These are phyloP conservation scores for Suillus brevipes DNA, from an alignment of 768 basidiomycete genomes.

Conservation along the genomic window DNA sequence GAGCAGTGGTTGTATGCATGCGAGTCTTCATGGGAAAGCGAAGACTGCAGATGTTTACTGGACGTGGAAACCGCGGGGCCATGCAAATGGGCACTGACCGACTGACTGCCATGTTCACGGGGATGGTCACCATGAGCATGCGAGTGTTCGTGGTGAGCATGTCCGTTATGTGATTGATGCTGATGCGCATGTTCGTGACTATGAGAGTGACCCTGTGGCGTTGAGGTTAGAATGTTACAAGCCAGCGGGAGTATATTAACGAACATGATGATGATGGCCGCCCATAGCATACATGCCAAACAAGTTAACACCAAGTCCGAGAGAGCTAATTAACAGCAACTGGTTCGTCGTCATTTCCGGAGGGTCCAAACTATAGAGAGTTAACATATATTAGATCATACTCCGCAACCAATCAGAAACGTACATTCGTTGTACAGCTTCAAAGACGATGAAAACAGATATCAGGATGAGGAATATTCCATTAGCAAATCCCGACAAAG, in stretches of 20 bases:
- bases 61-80: constrained; percentile 16
- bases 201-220: constrained; percentile 12
- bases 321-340: constrained; percentile 80
- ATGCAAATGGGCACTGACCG: constrained; percentile 26
- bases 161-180: constrained; percentile 21
- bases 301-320: constrained; percentile 91
- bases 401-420: constrained; percentile 18
- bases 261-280: constrained; percentile 82
- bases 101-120: constrained; percentile 26
- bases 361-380: constrained; percentile 68
- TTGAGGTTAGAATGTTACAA: constrained; percentile 12
- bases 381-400: not conserved
- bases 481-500: constrained; percentile 96
- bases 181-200: constrained; percentile 22
- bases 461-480: constrained; percentile 93
- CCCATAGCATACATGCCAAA: constrained; percentile 99
- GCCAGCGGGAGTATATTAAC: constrained; percentile 19
- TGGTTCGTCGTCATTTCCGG: constrained; percentile 98
- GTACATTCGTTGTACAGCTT: constrained; percentile 93
- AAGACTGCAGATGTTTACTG: constrained; percentile 25
- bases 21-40: constrained; percentile 24
- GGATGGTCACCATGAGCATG: constrained; percentile 34
- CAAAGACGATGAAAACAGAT: constrained; percentile 97
- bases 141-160: constrained; percentile 34
- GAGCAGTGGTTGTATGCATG: constrained; percentile 21